Percentiles rank a stretch among this genome's conserved stretches.
phyloP scores from a whole-genome alignment of 148 eudicot species.

The Rhododendron williamsianum region DNA sequence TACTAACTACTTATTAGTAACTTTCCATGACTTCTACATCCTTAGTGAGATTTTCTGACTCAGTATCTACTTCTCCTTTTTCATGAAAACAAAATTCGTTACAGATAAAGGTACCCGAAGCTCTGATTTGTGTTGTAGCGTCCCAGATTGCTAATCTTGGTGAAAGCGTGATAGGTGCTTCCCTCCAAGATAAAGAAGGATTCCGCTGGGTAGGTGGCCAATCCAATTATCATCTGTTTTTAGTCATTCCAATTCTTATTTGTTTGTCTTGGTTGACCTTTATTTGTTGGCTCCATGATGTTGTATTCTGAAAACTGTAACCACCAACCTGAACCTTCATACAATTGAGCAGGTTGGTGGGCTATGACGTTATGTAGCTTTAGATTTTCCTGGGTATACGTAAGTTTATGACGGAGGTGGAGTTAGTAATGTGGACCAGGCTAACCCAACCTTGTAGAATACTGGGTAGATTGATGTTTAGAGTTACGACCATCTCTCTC shows the following conservation, averaged over 20 bases:
- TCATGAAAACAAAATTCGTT: background rate
- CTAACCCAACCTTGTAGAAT: background rate
- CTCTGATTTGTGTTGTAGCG: conserved; percentile 69
- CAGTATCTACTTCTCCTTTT: background rate
- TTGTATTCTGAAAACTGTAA: background rate
- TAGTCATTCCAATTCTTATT: background rate
- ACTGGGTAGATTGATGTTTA: background rate
- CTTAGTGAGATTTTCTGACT: background rate
- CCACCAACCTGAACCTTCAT: background rate
- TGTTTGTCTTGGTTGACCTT: background rate
- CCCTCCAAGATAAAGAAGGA: conserved; percentile 81
- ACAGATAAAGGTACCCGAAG: conserved; percentile 62
- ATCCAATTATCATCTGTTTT: background rate
- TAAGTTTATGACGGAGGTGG: background rate
- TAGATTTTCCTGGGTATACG: background rate
- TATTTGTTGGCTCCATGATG: background rate
- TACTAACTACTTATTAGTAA: background rate
- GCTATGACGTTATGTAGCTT: background rate
- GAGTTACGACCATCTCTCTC: background rate
- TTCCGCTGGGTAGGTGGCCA: conserved; percentile 65
- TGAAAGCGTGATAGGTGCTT: conserved; percentile 89
- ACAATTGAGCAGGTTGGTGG: background rate
- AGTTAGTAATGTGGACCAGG: background rate
- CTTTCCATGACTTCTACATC: background rate
- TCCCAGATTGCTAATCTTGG: conserved; percentile 88